phyloP scores from a whole-genome alignment of 1,284 basidiomycete genomes.

The Neotropicomus parvogracilis region DNA sequence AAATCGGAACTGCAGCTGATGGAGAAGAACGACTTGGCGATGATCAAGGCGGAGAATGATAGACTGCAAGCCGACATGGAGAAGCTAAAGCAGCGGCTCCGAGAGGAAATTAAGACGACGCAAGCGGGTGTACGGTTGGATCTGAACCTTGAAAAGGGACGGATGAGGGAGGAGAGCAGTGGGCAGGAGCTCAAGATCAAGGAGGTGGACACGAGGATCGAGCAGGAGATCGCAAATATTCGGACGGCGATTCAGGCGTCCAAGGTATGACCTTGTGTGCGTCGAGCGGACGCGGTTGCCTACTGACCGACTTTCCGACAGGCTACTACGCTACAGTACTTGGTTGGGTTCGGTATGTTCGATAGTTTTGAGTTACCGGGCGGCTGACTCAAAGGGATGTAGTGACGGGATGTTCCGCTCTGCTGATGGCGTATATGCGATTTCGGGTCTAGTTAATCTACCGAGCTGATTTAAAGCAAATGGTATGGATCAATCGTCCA shows the following conservation, averaged over 20 bases:
- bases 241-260: slow-evolving; percentile 90
- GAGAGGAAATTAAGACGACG: slow-evolving; percentile 89
- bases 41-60: slow-evolving; percentile 96
- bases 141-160: slow-evolving; percentile 94
- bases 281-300: background rate
- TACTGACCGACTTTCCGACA: slow-evolving; percentile 29
- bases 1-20: slow-evolving; percentile 96
- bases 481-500: slow-evolving; percentile 45
- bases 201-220: slow-evolving; percentile 96
- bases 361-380: background rate
- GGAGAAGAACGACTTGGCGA: slow-evolving; percentile 95
- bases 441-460: slow-evolving; percentile 38
- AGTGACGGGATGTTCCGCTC: slow-evolving; percentile 85
- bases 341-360: slow-evolving; percentile 75
- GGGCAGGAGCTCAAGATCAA: slow-evolving; percentile 96
- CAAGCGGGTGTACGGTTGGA: slow-evolving; percentile 94
- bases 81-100: slow-evolving; percentile 90
- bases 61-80: slow-evolving; percentile 89
- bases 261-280: slow-evolving; percentile 55
- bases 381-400: slow-evolving; percentile 15
- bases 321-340: slow-evolving; percentile 80
- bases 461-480: background rate
- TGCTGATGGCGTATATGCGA: slow-evolving; percentile 82
- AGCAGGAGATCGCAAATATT: slow-evolving; percentile 91
- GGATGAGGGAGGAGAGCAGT: slow-evolving; percentile 91